These are phyloP conservation scores for Lichina pygmaea DNA, from an alignment of 495 filamentous ascomycete species.

Conservation along the genomic window DNA sequence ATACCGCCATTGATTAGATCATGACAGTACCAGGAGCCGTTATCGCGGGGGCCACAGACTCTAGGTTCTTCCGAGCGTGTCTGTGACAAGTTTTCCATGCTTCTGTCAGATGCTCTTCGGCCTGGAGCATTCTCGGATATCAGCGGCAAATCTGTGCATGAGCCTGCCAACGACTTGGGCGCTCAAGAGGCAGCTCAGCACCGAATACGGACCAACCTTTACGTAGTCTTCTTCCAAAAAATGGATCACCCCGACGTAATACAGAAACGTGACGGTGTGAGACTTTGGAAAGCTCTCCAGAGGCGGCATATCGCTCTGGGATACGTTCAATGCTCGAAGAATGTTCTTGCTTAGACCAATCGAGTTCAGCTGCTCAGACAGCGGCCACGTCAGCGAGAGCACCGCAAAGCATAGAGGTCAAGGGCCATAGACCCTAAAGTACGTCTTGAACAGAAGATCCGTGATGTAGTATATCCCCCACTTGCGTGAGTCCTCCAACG, in stretches of 20 bases:
- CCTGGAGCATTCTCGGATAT: conserved; percentile 16
- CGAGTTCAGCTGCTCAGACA: conserved; percentile 40
- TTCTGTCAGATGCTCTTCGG: conserved; percentile 50
- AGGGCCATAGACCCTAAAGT: conserved; percentile 42
- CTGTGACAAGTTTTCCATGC: conserved; percentile 57
- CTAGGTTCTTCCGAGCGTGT: conserved; percentile 42
- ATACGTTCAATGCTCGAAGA: conserved; percentile 49
- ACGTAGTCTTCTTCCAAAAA: conserved; percentile 85
- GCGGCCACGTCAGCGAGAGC: background rate
- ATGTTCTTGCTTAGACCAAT: conserved; percentile 78
- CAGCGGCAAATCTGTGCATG: background rate
- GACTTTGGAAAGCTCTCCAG: conserved; percentile 53
- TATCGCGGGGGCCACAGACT: conserved; percentile 23
- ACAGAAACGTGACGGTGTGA: conserved; percentile 88
- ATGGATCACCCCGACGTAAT: conserved; percentile 68
- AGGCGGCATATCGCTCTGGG: conserved; percentile 46
- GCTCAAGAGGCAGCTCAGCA: too few species aligned
- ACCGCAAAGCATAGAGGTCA: background rate
- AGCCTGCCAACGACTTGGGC: conserved; percentile 4
- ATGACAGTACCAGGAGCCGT: background rate
- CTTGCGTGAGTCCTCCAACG: conserved; percentile 74
- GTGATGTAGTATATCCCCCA: conserved; percentile 89
- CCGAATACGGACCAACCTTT: conserved; percentile 19
- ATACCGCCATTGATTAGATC: conserved; percentile 8
- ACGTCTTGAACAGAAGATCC: conserved; percentile 89